phyloP scores from a whole-genome alignment of 208 protist genomes.

The Trypanosoma congolense region DNA sequence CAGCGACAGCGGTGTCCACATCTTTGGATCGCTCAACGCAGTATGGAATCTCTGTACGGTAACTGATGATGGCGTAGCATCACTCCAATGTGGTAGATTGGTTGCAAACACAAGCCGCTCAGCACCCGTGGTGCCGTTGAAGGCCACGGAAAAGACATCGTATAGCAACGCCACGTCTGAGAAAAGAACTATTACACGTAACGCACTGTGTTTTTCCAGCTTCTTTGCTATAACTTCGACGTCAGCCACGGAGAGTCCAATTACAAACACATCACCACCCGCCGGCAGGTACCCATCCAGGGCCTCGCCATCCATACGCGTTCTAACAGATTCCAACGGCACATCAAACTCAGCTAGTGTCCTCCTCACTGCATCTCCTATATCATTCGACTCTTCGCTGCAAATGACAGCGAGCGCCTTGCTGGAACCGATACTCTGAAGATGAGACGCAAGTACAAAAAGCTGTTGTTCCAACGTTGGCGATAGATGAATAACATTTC shows the following conservation, averaged over 20 bases:
- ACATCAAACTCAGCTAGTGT: slow-evolving; percentile 8
- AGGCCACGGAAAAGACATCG: slow-evolving; percentile 20
- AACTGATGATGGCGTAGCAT: slow-evolving; percentile 11
- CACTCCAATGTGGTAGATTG: slow-evolving; percentile 47
- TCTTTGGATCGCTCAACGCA: neutral
- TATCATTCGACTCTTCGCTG: neutral
- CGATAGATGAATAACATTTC: slow-evolving; percentile 1
- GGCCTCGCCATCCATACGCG: neutral
- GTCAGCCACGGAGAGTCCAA: slow-evolving; percentile 18
- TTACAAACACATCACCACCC: slow-evolving; percentile 8
- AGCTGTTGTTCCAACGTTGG: slow-evolving; percentile 4
- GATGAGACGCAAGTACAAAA: neutral
- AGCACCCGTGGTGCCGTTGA: slow-evolving; percentile 5
- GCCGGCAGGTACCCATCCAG: neutral
- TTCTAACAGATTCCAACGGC: neutral
- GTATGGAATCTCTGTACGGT: slow-evolving; percentile 17
- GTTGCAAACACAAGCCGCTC: slow-evolving; percentile 32
- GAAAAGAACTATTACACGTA: slow-evolving; percentile 26
- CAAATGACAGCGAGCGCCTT: neutral
- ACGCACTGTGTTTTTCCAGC: slow-evolving; percentile 8
- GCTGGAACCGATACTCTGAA: neutral
- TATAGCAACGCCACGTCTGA: slow-evolving; percentile 34
- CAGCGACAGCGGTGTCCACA: slow-evolving; percentile 11
- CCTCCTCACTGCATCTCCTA: neutral
- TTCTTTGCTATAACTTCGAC: slow-evolving; percentile 17